A percentile compares a stretch with the other conserved stretches of the same genome.
Evolutionary conservation across 345 rosid genomes (phyloP).

Genomic region (Barbarea vulgaris): DNA sequence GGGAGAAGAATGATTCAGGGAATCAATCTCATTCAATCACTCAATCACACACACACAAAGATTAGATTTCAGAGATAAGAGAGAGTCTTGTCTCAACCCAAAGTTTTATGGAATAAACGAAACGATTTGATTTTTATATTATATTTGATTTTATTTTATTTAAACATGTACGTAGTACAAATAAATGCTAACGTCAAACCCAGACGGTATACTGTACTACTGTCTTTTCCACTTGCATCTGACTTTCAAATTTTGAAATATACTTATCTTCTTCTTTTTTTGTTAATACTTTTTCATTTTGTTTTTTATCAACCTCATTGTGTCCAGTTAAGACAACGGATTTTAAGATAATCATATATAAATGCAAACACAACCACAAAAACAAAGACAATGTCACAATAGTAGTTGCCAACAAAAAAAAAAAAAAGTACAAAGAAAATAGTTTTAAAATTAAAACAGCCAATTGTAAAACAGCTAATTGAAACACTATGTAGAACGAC

Average conservation of each 20-base stretch:
- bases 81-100: constrained; percentile 29
- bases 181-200: constrained; percentile 14
- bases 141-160: no score
- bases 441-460: not conserved
- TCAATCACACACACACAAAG: constrained; percentile 13
- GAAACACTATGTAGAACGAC: not conserved
- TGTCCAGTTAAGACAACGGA: not conserved
- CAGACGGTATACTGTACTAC: not conserved
- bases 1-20: constrained; percentile 28
- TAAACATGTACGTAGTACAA: constrained; percentile 4
- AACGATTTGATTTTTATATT: not conserved
- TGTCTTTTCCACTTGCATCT: not conserved
- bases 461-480: not conserved
- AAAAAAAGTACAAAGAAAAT: not conserved
- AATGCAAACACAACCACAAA: constrained; percentile 15
- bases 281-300: not conserved
- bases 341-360: not conserved
- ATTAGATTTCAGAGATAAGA: constrained; percentile 22
- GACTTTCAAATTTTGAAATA: not conserved
- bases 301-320: not conserved
- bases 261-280: not conserved
- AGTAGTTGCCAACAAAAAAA: not conserved
- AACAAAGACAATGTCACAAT: not conserved
- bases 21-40: constrained; percentile 43
- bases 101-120: constrained; percentile 8